Conservation (phyloP, 208 protist species). For the Wallacemonas sp. region DNA sequence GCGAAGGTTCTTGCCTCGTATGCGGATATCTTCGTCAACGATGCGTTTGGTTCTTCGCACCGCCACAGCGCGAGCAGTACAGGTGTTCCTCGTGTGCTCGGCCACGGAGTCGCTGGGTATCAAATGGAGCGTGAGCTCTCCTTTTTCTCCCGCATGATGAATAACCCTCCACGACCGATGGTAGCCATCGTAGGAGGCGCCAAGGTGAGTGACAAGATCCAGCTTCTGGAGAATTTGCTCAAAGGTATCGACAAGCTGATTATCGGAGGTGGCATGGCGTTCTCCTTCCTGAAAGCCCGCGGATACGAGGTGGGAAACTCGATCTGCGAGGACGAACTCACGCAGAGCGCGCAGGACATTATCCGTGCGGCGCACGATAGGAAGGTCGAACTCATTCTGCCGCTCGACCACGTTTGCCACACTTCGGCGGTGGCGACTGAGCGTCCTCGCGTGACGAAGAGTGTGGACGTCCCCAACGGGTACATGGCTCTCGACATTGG, state of each 20-base stretch:
- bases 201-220: conserved; percentile 99
- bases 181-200: conserved; percentile 97
- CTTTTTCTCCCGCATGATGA: conserved; percentile 95
- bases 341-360: conserved; percentile 81
- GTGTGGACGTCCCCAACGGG: conserved; percentile 73
- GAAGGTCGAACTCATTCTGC: conserved; percentile 96
- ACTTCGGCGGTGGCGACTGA: conserved; percentile 90
- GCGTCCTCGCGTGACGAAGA: conserved; percentile 61
- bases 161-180: conserved; percentile 84
- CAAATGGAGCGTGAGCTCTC: conserved; percentile 99
- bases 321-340: conserved; percentile 93
- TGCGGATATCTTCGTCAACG: conserved; percentile 98
- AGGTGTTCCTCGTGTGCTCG: conserved; percentile 81
- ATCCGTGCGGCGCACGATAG: conserved; percentile 94
- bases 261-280: conserved; percentile 99
- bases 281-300: conserved; percentile 95
- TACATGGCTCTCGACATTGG: conserved; percentile 97
- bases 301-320: conserved; percentile 93
- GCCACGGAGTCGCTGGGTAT: conserved; percentile 94
- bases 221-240: conserved; percentile 98
- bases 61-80: conserved; percentile 95
- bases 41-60: conserved; percentile 99
- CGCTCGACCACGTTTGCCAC: conserved; percentile 96
- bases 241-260: conserved; percentile 98
- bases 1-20: conserved; percentile 87